Conservation (phyloP, 1,284 basidiomycete species). For the Puccinia coronata region DNA sequence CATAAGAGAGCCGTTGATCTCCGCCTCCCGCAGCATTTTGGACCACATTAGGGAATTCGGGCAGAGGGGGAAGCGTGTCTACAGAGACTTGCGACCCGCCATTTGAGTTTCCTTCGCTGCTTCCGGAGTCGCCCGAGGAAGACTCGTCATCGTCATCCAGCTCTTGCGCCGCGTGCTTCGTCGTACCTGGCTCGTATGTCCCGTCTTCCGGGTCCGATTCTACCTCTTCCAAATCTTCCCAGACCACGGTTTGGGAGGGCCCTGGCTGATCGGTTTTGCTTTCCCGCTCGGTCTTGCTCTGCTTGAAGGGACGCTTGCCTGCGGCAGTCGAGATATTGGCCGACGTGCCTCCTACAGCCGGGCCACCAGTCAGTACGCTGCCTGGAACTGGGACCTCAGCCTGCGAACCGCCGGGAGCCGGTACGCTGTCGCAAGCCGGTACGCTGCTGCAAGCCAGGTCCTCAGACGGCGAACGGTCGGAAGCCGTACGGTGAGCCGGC, state of each 20-base stretch:
- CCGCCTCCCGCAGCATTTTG: too few species aligned
- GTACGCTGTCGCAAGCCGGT: too few species aligned
- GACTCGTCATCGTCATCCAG: background rate
- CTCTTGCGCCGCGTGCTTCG: too few species aligned
- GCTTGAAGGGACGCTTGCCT: background rate
- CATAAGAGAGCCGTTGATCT: too few species aligned
- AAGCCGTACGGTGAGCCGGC: background rate
- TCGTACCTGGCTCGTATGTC: background rate
- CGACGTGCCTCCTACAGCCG: background rate
- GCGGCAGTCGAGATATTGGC: background rate
- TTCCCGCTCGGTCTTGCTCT: too few species aligned
- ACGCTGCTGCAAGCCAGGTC: too few species aligned
- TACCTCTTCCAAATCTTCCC: background rate
- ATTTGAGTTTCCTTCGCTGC: too few species aligned
- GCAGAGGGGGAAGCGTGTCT: too few species aligned
- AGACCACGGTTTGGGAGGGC: background rate
- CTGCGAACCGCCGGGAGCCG: too few species aligned
- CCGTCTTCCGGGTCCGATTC: background rate
- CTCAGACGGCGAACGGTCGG: too few species aligned
- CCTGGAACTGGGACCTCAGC: background rate
- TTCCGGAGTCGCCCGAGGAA: background rate
- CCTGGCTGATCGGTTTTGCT: background rate
- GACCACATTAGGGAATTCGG: too few species aligned
- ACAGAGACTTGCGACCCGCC: too few species aligned
- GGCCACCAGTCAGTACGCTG: background rate